Evolutionary conservation across 2,329 filamentous ascomycete genomes (phyloP).

Genomic region (Phaeosphaeria sp.): DNA sequence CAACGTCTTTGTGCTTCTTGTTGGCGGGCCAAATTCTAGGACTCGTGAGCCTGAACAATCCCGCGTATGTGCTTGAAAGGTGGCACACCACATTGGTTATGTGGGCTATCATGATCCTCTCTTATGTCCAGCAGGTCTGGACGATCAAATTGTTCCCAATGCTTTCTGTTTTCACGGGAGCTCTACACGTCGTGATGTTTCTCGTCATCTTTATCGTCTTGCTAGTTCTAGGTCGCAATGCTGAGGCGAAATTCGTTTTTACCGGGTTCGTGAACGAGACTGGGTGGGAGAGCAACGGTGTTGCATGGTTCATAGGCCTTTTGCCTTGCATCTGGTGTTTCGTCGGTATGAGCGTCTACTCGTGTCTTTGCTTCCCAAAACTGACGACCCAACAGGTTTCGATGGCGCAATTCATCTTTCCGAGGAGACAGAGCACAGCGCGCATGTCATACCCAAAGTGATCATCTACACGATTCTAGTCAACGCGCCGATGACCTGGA

Average conservation of each 20-base stretch:
- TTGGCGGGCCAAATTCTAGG: conserved; percentile 11
- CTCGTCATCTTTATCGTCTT: not conserved
- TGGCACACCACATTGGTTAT: conserved; percentile 58
- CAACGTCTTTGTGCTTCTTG: not conserved
- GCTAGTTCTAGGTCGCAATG: not conserved
- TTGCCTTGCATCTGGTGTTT: not conserved
- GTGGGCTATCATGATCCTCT: conserved; percentile 44
- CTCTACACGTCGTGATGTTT: not conserved
- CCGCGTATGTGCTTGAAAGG: conserved; percentile 38
- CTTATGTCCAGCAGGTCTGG: not conserved
- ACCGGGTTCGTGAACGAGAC: not conserved
- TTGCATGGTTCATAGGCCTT: not conserved
- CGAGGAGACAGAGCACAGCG: not conserved
- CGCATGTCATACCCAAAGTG: not conserved
- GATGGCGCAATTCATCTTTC: not conserved
- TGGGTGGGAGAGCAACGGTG: not conserved
- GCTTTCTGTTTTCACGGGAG: not conserved
- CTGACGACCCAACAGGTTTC: no score
- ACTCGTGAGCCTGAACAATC: conserved; percentile 41
- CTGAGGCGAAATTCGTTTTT: not conserved
- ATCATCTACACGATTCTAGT: not conserved
- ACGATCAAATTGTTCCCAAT: not conserved
- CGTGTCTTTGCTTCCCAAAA: no score
- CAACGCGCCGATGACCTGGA: not conserved
- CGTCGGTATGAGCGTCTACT: not conserved